These are phyloP conservation scores for Juglanconis sp. DNA, from an alignment of 2,329 filamentous ascomycete species.

Conservation along the genomic window DNA sequence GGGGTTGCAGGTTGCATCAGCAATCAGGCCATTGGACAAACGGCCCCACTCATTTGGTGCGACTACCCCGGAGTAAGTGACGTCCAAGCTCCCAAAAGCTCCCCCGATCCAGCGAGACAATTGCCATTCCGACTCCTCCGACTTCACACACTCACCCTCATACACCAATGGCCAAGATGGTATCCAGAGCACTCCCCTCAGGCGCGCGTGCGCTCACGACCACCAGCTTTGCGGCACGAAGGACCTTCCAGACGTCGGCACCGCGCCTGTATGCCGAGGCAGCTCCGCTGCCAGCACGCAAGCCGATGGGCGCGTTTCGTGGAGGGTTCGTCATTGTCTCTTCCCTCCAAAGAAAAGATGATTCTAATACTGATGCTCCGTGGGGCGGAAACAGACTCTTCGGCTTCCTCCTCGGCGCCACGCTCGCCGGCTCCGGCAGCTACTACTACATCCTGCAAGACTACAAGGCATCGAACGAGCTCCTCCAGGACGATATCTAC, in stretches of 20 bases:
- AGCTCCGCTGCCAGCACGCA: constrained; percentile 49
- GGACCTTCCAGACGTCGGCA: constrained; percentile 50
- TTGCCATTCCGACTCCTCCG: neutral
- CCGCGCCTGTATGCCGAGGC: constrained; percentile 41
- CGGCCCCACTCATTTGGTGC: neutral
- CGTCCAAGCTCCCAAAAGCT: constrained; percentile 9
- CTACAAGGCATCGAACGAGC: constrained; percentile 89
- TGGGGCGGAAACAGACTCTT: constrained; percentile 60
- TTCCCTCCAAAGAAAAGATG: neutral
- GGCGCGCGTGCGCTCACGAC: constrained; percentile 35
- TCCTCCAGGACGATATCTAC: constrained; percentile 93
- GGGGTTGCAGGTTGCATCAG: neutral
- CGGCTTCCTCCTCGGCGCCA: constrained; percentile 84
- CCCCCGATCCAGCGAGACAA: neutral
- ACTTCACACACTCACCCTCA: constrained; percentile 3
- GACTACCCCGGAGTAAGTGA: constrained; percentile 3
- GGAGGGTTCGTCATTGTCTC: constrained; percentile 48
- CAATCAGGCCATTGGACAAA: constrained; percentile 9
- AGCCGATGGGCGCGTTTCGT: constrained; percentile 59
- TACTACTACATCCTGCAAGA: constrained; percentile 94
- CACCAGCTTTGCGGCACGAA: constrained; percentile 29
- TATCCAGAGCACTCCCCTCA: constrained; percentile 42
- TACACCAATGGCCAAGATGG: constrained; percentile 36
- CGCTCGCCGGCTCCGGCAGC: constrained; percentile 73
- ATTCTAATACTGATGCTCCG: neutral